Base-by-base conservation (phyloP, 1,139 yeast genomes). In the Nakaseomyces nivariensis region DNA sequence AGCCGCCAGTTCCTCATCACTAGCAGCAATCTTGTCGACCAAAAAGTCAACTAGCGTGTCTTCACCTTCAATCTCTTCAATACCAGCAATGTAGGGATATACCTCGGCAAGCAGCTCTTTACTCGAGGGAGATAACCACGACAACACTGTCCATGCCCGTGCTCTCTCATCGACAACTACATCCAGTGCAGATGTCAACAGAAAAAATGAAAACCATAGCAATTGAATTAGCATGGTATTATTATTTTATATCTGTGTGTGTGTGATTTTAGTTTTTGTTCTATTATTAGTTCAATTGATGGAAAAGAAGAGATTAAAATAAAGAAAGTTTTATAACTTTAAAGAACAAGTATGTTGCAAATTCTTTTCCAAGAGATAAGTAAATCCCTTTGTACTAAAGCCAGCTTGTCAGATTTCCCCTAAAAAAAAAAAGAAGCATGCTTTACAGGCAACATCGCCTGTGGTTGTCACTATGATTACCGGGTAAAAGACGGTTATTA, bases 31-130 rank as follows among this genome's bases (percentile, higher is more conserved):
- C 5, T 25, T 38, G 9, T 9, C 31, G 3, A n/a, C 31, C 31
- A 38, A 13, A 24, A 11, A 25, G 8, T 38, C 42, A 7, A 5
- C 8, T 10, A 38, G 11, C 4, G 38, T 17, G 25, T 17, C 38
- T 10, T 22, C 11, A 11, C 43, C 49, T 3, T 40, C 36, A 43
- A 52, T 37, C 29, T 44, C 34, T 10, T 50, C 58, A 38, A 57
- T 17, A 22, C 46, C 49, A 1, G 54, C 51, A 4, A 56, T 44
- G 8, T 53, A 26, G 5, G 62, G 59, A 34, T 58, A 58, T 25
- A 58, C 22, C 5, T 46, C 51, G n/a, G 49, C 36, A 36, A 56
- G 25, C 10, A 52, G 25, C 11, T 41, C 45, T 22, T 33, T 33
- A 33, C n/a, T 43, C 2, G 36, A 33, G 13, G 34, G 34, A 13